These are phyloP conservation scores for Madurella mycetomatis DNA, from an alignment of 2,329 filamentous ascomycete species.

Conservation along the genomic window DNA sequence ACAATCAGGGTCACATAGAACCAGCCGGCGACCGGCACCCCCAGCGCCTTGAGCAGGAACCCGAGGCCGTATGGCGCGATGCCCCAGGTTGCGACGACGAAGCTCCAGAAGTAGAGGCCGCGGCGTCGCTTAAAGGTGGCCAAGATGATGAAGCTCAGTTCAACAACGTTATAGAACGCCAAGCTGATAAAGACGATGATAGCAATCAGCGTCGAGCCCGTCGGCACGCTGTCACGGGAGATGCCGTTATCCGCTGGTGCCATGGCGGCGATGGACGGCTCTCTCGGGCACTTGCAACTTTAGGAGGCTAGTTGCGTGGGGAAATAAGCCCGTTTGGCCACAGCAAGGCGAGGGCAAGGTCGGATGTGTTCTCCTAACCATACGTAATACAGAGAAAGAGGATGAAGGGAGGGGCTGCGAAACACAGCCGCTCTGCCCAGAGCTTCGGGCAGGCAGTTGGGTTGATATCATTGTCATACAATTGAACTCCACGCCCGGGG, in stretches of 20 bases:
- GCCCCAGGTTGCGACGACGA: conserved; percentile 33
- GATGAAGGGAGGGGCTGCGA: too few species aligned
- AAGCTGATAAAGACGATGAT: neutral
- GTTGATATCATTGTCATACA: too few species aligned
- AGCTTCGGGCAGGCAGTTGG: too few species aligned
- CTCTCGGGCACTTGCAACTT: too few species aligned
- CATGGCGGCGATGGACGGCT: neutral
- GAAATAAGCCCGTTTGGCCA: too few species aligned
- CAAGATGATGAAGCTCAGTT: conserved; percentile 35
- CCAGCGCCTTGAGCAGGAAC: conserved; percentile 40
- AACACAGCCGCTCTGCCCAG: too few species aligned
- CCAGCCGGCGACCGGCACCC: neutral
- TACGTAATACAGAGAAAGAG: too few species aligned
- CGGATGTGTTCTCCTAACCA: too few species aligned
- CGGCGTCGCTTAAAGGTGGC: conserved; percentile 33
- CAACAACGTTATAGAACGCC: conserved; percentile 28
- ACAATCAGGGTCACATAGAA: conserved; percentile 37
- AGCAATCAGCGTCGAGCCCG: neutral
- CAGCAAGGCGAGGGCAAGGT: too few species aligned
- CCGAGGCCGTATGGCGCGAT: conserved; percentile 39
- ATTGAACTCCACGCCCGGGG: too few species aligned
- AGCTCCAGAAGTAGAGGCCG: conserved; percentile 39
- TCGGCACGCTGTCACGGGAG: neutral
- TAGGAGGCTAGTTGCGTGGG: too few species aligned
- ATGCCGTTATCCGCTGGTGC: neutral